phyloP scores from a whole-genome alignment of 345 rosid species.

The Physaria fendleri region DNA sequence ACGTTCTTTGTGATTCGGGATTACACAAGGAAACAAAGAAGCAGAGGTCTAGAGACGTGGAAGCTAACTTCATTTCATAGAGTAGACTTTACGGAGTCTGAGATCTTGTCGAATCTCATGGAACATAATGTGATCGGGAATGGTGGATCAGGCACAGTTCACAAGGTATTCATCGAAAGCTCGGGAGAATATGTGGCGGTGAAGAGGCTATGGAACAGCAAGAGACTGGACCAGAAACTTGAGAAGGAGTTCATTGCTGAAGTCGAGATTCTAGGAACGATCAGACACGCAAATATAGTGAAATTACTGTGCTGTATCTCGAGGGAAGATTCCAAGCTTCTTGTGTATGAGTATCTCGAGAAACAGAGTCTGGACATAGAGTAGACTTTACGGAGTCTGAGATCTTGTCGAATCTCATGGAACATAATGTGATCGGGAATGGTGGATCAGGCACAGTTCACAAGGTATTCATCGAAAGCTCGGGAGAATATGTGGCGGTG shows the following conservation, averaged over 20 bases:
- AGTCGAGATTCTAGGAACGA: conserved; percentile 65
- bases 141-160: conserved; percentile 91
- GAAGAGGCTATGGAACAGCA: conserved; percentile 65
- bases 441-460: conserved; percentile 94
- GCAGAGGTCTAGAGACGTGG: conserved; percentile 47
- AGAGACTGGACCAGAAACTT: conserved; percentile 42
- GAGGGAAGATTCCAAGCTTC: conserved; percentile 73
- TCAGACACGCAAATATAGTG: conserved; percentile 78
- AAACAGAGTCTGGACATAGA: conserved; percentile 77
- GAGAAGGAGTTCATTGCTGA: conserved; percentile 79
- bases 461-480: conserved; percentile 32
- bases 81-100: conserved; percentile 55
- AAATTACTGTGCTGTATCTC: conserved; percentile 84
- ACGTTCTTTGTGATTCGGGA: conserved; percentile 43
- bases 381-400: conserved; percentile 55
- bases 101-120: conserved; percentile 52
- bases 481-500: conserved; percentile 67
- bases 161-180: conserved; percentile 37
- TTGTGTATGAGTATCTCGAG: conserved; percentile 89
- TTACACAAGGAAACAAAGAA: conserved; percentile 35
- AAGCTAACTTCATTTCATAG: conserved; percentile 76
- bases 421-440: conserved; percentile 69
- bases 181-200: conserved; percentile 68
- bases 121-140: conserved; percentile 78
- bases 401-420: conserved; percentile 59